phyloP scores from a whole-genome alignment of 2,329 filamentous ascomycete genomes.

The Phaeoacremonium minimum region DNA sequence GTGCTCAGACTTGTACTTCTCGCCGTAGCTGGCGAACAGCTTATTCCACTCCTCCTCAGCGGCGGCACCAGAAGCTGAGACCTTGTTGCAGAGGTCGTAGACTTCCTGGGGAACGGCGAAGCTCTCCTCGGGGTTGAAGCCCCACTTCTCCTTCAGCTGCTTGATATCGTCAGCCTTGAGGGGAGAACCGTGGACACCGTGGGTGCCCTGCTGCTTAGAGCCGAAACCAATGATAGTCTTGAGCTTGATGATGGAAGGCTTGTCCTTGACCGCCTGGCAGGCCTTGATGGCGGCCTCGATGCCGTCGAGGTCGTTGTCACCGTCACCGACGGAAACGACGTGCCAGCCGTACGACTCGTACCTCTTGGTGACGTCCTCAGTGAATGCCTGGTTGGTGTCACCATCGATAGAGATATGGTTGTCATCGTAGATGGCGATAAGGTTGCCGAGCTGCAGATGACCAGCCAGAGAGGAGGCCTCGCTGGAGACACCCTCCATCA shows the following conservation, averaged over 20 bases:
- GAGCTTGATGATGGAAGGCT: conserved; percentile 95
- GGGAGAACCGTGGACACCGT: conserved; percentile 92
- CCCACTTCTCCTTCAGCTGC: conserved; percentile 91
- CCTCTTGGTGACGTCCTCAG: conserved; percentile 90
- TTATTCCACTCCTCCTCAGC: conserved; percentile 94
- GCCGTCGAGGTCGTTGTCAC: conserved; percentile 79
- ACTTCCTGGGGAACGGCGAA: conserved; percentile 94
- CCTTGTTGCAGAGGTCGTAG: conserved; percentile 85
- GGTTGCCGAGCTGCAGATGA: conserved; percentile 95
- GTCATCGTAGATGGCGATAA: conserved; percentile 96
- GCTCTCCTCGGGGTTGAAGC: conserved; percentile 89
- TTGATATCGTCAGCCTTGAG: conserved; percentile 93
- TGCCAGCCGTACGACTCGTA: conserved; percentile 99
- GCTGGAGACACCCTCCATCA: conserved; percentile 95
- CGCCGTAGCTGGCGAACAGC: conserved; percentile 80
- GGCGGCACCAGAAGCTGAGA: conserved; percentile 79
- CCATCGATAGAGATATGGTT: conserved; percentile 97
- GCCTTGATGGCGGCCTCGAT: conserved; percentile 87
- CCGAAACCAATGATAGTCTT: conserved; percentile 97
- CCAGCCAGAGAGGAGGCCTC: conserved; percentile 91
- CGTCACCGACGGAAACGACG: conserved; percentile 75
- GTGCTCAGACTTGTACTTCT: conserved; percentile 73
- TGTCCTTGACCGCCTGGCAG: conserved; percentile 85
- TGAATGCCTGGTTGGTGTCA: conserved; percentile 94
- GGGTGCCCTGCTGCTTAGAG: conserved; percentile 87